Base-by-base conservation (phyloP, 768 basidiomycete species). In the Panus rudis region DNA sequence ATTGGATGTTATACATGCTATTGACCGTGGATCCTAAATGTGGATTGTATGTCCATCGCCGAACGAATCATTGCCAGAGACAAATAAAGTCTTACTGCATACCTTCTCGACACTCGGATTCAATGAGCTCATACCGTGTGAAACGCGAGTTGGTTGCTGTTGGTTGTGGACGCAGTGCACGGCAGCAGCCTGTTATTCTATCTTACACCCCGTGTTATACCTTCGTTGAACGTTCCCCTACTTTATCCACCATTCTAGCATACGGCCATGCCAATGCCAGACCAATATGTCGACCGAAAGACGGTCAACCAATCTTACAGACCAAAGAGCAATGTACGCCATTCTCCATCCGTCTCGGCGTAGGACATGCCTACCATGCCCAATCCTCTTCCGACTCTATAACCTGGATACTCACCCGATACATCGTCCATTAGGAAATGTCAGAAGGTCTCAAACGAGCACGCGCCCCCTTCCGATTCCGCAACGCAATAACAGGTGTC, bases 401-500 rank as follows among this genome's bases (percentile, higher is more conserved):
- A n/a, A n/a, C n/a, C n/a, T n/a, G n/a, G n/a, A 30, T 32, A 31
- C 24, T 43, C 26, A 39, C 40, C 52, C 20, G 16, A 27, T n/a
- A 19, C 33, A 30, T 46, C 20, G n/a, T 8, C 33, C 33, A 8
- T 6, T 54, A 92, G 87, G 67, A 76, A 52, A 90, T 92, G 79
- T 97, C 93, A 17, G 77, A 80, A 13, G 91, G 91, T 35, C 78
- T 98, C 33, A 67, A 77, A 62, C 85, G 94, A 43, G 94, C 94
- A 3, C 81, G 94, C 16, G 77, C 75, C 49, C 93, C 89, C 11
- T 98, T 85, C 65, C 76, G 79, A 24, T 30, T 84, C 30, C 75
- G 74, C 51, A 98, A 98, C 61, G 77, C 81, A 14, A 27, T 94
- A 37, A 88, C 85, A 1, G 94, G 93, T 6, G 49, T 81, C 34